Evolutionary conservation across 805 yeast species (phyloP).

Genomic region (Lipomyces kockii): DNA sequence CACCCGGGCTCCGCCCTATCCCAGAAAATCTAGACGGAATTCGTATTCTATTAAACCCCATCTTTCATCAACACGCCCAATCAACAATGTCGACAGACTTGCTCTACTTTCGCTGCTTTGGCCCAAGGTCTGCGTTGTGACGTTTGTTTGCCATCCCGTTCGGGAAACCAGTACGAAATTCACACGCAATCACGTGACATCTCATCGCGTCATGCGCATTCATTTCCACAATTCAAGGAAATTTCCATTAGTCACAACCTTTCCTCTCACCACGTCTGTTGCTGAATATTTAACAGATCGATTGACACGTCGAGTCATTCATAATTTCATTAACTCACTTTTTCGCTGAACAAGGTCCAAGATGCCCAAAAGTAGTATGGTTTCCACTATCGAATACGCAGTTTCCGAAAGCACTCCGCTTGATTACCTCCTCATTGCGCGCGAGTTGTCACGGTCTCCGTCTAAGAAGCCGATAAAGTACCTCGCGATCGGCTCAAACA

Average conservation of each 20-base stretch:
- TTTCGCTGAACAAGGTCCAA: neutral
- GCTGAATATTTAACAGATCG: neutral
- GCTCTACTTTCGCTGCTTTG: neutral
- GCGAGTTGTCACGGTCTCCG: neutral
- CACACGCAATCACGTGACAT: neutral
- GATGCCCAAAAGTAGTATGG: neutral
- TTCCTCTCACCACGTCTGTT: neutral
- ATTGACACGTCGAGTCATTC: neutral
- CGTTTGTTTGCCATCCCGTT: neutral
- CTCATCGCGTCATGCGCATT: neutral
- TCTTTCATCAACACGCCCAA: neutral
- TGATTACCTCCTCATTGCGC: slow-evolving; percentile 10
- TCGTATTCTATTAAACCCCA: neutral
- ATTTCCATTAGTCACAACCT: neutral
- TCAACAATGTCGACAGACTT: neutral
- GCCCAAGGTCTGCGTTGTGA: neutral
- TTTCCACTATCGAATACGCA: neutral
- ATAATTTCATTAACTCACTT: neutral
- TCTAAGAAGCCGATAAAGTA: neutral
- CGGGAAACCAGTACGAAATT: neutral
- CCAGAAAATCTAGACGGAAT: slow-evolving; percentile 3
- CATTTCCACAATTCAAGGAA: neutral
- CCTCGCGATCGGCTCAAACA: slow-evolving; percentile 1
- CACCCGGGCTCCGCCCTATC: neutral
- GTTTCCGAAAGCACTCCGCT: slow-evolving; percentile 4